Evolutionary conservation across 371 early-diverging fungal species (phyloP).

Genomic region (Actinomortierella ambigua): DNA sequence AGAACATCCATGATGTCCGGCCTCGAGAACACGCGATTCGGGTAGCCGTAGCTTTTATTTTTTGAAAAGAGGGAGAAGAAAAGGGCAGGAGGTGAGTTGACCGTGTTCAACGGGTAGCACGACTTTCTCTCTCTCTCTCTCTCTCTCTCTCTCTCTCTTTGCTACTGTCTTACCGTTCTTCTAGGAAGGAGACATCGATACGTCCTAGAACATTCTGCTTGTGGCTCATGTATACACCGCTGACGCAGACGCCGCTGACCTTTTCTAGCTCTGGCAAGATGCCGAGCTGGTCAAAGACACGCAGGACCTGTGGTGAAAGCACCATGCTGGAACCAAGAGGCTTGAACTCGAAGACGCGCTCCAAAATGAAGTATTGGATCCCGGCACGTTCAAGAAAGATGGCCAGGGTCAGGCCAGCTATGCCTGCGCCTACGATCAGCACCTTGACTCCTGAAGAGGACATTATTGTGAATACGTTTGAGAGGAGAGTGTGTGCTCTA

Average conservation of each 20-base stretch:
- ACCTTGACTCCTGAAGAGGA: too few species aligned
- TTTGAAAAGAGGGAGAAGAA: too few species aligned
- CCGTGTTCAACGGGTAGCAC: too few species aligned
- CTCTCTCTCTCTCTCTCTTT: too few species aligned
- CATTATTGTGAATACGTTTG: too few species aligned
- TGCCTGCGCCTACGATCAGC: too few species aligned
- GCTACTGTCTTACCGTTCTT: conserved; percentile 17
- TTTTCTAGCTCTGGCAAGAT: conserved; percentile 17
- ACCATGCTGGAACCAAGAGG: conserved; percentile 18
- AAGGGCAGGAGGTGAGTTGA: too few species aligned
- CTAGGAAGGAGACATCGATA: conserved; percentile 14
- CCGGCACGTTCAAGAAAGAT: conserved; percentile 35
- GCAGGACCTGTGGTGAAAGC: conserved; percentile 23
- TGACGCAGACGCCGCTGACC: conserved; percentile 15
- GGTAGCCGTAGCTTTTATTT: conserved; percentile 29
- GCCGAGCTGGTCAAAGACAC: conserved; percentile 32
- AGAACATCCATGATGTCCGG: conserved; percentile 32
- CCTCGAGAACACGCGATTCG: conserved; percentile 22
- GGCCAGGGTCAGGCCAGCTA: conserved; percentile 2
- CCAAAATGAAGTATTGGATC: conserved; percentile 29
- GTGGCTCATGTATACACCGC: conserved; percentile 23
- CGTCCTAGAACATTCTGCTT: conserved; percentile 16
- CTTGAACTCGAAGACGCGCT: conserved; percentile 5
- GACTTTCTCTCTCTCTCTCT: too few species aligned
- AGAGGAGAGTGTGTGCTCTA: too few species aligned